These are phyloP conservation scores for Aspergillus bombycis DNA, from an alignment of 2,329 filamentous ascomycete species.

Conservation along the genomic window DNA sequence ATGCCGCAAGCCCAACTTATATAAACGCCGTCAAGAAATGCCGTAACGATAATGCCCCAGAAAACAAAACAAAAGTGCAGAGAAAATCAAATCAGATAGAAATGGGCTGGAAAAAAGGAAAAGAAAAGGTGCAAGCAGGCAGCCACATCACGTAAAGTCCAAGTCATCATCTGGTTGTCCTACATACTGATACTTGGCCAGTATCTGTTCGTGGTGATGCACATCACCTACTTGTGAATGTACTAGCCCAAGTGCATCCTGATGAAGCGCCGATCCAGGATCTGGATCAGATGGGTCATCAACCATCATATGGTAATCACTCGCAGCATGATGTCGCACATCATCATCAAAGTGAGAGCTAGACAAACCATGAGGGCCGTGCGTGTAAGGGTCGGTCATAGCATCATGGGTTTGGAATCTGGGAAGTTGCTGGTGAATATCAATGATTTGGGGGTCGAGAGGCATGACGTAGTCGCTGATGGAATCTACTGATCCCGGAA, in stretches of 20 bases:
- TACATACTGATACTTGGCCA: slow-evolving; percentile 45
- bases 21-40: background rate
- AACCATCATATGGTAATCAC: slow-evolving; percentile 48
- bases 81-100: background rate
- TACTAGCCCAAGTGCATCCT: slow-evolving; percentile 43
- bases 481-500: slow-evolving; percentile 40
- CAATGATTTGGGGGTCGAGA: slow-evolving; percentile 65
- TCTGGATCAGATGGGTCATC: slow-evolving; percentile 43
- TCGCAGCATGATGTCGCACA: slow-evolving; percentile 41
- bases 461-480: slow-evolving; percentile 55
- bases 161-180: slow-evolving; percentile 39
- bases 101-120: background rate
- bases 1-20: background rate
- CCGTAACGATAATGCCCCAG: background rate
- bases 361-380: slow-evolving; percentile 34
- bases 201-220: slow-evolving; percentile 42
- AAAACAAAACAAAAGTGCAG: no score
- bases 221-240: slow-evolving; percentile 43
- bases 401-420: slow-evolving; percentile 44
- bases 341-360: slow-evolving; percentile 42
- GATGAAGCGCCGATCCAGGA: slow-evolving; percentile 34
- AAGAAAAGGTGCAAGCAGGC: background rate
- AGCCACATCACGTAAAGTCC: slow-evolving; percentile 22
- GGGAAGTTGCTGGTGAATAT: slow-evolving; percentile 49
- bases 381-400: slow-evolving; percentile 39